Evolutionary conservation across 345 rosid species (phyloP).

Genomic region (Gossypium rotundifolium): DNA sequence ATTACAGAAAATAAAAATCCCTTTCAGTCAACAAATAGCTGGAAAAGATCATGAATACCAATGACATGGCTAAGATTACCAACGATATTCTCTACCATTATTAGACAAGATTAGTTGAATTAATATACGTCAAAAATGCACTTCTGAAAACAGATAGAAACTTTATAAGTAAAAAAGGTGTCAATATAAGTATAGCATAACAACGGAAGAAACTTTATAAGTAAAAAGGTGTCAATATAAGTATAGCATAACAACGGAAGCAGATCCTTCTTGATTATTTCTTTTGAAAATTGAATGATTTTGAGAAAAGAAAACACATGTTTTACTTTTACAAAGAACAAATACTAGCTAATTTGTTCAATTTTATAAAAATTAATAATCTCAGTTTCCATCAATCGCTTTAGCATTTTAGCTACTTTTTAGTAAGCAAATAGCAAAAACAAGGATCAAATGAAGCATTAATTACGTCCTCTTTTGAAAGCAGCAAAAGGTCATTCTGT

Average conservation of each 20-base stretch:
- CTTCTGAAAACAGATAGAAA: not conserved
- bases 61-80: not conserved
- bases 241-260: not conserved
- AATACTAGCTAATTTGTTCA: not conserved
- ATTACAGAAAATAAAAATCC: not conserved
- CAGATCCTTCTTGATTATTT: not conserved
- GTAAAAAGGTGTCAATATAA: not conserved
- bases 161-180: not conserved
- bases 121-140: not conserved
- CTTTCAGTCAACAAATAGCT: not conserved
- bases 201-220: not conserved
- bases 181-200: not conserved
- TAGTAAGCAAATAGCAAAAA: not conserved
- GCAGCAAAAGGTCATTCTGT: constrained; percentile 77
- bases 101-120: not conserved
- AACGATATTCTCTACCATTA: not conserved
- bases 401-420: not conserved
- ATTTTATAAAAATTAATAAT: not conserved
- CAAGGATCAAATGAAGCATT: not conserved
- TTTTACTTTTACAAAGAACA: not conserved
- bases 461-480: constrained; percentile 71
- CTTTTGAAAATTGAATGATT: not conserved
- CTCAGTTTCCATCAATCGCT: not conserved
- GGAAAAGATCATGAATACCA: not conserved
- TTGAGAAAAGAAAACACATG: not conserved